A percentile compares a stretch with the other conserved stretches of the same genome.
These are phyloP conservation scores for Diaporthe caulivora DNA, from an alignment of 2,329 filamentous ascomycete species.

Conservation along the genomic window DNA sequence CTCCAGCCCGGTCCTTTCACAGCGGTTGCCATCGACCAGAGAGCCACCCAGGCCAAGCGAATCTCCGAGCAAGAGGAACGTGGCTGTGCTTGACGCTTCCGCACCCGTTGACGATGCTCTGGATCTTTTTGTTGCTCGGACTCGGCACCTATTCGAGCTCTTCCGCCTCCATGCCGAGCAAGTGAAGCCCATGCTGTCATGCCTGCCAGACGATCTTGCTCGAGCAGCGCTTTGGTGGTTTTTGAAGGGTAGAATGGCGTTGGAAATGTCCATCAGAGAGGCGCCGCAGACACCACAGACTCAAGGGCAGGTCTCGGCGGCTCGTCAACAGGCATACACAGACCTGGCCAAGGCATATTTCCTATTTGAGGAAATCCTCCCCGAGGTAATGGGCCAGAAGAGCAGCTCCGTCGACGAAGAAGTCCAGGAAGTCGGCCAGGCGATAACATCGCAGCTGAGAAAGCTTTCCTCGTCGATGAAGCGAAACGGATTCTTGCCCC, in stretches of 20 bases:
- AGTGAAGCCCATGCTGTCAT: slow-evolving; percentile 73
- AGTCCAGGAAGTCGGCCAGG: slow-evolving; percentile 65
- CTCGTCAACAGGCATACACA: slow-evolving; percentile 82
- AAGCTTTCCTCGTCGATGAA: slow-evolving; percentile 87
- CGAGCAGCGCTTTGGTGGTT: slow-evolving; percentile 91
- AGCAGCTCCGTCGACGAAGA: slow-evolving; percentile 59
- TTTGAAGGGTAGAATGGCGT: slow-evolving; percentile 79
- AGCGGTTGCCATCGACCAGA: slow-evolving; percentile 44
- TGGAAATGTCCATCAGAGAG: slow-evolving; percentile 79
- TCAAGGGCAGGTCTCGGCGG: slow-evolving; percentile 65
- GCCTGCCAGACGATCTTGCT: slow-evolving; percentile 75
- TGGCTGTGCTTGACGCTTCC: slow-evolving; percentile 10
- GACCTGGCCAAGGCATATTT: slow-evolving; percentile 89
- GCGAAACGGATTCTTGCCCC: slow-evolving; percentile 82
- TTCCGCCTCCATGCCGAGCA: slow-evolving; percentile 84
- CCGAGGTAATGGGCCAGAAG: slow-evolving; percentile 60
- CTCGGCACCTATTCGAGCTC: slow-evolving; percentile 79
- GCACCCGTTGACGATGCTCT: slow-evolving; percentile 71
- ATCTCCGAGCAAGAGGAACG: slow-evolving; percentile 43
- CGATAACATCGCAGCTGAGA: slow-evolving; percentile 73
- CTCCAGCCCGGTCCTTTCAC: slow-evolving; percentile 38
- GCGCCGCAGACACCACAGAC: slow-evolving; percentile 67
- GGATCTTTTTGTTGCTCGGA: slow-evolving; percentile 76
- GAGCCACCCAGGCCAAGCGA: slow-evolving; percentile 38
- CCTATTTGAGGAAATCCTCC: slow-evolving; percentile 72